Evolutionary conservation across 2,329 filamentous ascomycete species (phyloP).

Genomic region (Alternaria alternata): DNA sequence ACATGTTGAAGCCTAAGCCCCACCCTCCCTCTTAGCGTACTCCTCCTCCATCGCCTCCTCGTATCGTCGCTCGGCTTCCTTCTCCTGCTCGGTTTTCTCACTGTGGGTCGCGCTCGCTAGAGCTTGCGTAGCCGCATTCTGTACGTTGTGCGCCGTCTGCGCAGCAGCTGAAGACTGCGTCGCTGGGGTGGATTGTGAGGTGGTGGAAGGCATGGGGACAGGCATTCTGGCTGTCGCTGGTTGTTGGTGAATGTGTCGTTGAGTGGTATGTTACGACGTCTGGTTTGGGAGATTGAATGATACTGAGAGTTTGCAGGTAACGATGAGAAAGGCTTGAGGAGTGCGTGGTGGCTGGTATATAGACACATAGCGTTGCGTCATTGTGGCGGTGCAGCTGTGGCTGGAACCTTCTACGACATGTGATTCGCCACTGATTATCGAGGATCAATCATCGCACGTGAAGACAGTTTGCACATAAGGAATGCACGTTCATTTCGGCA

Average conservation of each 20-base stretch:
- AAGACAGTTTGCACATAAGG: neutral
- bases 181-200: constrained; percentile 19
- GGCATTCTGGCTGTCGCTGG: constrained; percentile 30
- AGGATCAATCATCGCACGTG: neutral
- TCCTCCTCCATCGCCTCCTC: constrained; percentile 52
- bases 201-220: constrained; percentile 36
- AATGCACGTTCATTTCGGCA: neutral
- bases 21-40: constrained; percentile 51
- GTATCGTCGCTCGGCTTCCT: constrained; percentile 46
- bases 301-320: neutral
- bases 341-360: neutral
- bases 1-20: constrained; percentile 31
- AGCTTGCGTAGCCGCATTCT: constrained; percentile 34
- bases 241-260: neutral
- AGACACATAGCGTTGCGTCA: constrained; percentile 26
- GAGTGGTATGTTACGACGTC: too few relatives aligned
- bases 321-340: neutral
- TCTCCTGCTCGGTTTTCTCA: constrained; percentile 42
- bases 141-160: constrained; percentile 34
- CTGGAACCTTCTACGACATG: constrained; percentile 28
- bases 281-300: too few relatives aligned
- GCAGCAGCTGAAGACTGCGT: constrained; percentile 33
- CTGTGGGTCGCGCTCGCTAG: constrained; percentile 37
- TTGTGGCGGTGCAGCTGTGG: constrained; percentile 41
- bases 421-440: constrained; percentile 20